These are phyloP conservation scores for Oryza coarctata DNA, from an alignment of 176 grass and related monocot species.

Conservation along the genomic window DNA sequence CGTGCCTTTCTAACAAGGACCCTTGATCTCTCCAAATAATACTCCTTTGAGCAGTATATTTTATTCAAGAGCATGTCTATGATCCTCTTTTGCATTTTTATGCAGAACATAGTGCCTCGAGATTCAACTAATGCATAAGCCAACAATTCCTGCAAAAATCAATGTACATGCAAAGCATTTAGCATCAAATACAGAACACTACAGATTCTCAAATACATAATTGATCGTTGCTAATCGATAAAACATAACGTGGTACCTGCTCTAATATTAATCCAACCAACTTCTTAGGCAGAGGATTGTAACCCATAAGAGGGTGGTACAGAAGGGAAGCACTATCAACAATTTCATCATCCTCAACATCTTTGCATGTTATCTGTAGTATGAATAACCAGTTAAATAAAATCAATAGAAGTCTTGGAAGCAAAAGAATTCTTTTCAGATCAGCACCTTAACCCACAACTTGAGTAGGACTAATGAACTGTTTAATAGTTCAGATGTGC, in stretches of 20 bases:
- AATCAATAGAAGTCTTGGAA: slow-evolving; percentile 11
- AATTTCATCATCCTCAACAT: slow-evolving; percentile 38
- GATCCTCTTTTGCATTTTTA: slow-evolving; percentile 67
- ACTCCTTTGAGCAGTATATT: slow-evolving; percentile 65
- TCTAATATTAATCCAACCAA: slow-evolving; percentile 72
- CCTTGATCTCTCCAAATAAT: slow-evolving; percentile 61
- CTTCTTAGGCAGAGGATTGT: slow-evolving; percentile 42
- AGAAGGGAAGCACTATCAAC: slow-evolving; percentile 55
- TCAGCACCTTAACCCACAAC: slow-evolving; percentile 81
- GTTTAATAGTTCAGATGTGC: slow-evolving; percentile 33
- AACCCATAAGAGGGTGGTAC: slow-evolving; percentile 45
- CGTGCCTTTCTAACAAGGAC: slow-evolving; percentile 69
- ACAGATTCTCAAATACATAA: slow-evolving; percentile 7
- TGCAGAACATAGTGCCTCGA: slow-evolving; percentile 43
- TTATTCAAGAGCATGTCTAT: slow-evolving; percentile 67
- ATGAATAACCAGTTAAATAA: slow-evolving; percentile 27
- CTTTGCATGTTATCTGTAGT: slow-evolving; percentile 53
- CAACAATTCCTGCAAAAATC: slow-evolving; percentile 62
- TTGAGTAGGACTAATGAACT: slow-evolving; percentile 60
- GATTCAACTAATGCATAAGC: slow-evolving; percentile 54
- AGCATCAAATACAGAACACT: slow-evolving; percentile 11
- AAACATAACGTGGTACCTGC: slow-evolving; percentile 54
- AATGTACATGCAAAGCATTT: not conserved
- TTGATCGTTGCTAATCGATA: not conserved
- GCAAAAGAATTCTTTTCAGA: not conserved